These are phyloP conservation scores for Fusarium transvaalense DNA, from an alignment of 2,329 filamentous ascomycete genomes.

Conservation along the genomic window DNA sequence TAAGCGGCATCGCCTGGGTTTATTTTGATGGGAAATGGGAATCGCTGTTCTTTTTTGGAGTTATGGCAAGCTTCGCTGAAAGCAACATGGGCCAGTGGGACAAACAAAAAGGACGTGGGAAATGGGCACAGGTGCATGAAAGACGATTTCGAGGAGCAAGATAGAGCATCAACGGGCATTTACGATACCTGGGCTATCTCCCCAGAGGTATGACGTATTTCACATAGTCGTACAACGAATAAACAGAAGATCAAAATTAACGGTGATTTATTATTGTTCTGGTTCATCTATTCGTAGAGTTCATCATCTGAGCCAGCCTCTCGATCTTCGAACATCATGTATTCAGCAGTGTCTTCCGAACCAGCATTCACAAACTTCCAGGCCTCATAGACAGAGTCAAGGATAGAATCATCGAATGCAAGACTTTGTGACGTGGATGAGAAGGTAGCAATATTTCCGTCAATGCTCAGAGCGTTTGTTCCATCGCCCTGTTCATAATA, in stretches of 20 bases:
- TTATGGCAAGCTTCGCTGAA: conserved; percentile 4
- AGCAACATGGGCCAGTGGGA: conserved; percentile 9
- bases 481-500: conserved; percentile 66
- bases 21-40: conserved; percentile 8
- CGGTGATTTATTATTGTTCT: conserved; percentile 7
- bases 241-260: background rate
- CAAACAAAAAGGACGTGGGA: conserved; percentile 7
- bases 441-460: conserved; percentile 66
- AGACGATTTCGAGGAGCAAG: conserved; percentile 2
- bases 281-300: conserved; percentile 57
- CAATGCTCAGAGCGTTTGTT: conserved; percentile 46
- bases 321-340: conserved; percentile 84
- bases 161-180: conserved; percentile 9
- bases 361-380: conserved; percentile 75
- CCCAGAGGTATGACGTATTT: background rate
- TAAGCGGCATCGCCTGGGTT: conserved; percentile 9
- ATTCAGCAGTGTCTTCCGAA: conserved; percentile 63
- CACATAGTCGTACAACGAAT: conserved; percentile 1
- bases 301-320: conserved; percentile 73
- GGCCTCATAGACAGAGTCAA: conserved; percentile 75
- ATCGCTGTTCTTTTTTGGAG: conserved; percentile 10
- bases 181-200: conserved; percentile 2
- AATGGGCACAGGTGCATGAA: background rate
- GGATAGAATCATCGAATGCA: conserved; percentile 77
- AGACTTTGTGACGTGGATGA: conserved; percentile 72